Conservation (phyloP, 257 asterid species). For the Plantago ovata region DNA sequence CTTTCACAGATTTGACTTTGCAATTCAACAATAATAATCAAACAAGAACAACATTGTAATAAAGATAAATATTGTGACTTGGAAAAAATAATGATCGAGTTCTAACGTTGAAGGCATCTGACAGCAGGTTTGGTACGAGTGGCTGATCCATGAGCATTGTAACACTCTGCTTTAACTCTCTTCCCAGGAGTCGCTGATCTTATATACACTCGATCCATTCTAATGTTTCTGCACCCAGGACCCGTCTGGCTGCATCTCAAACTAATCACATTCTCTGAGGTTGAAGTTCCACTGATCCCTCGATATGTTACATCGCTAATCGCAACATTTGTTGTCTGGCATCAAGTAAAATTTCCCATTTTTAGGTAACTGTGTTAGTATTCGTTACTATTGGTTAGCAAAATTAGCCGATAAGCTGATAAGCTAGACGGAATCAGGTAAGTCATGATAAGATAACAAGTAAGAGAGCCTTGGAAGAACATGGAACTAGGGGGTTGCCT, state of each 20-base stretch:
- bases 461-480: too few species aligned
- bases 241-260: constrained; percentile 44
- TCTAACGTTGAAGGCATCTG: constrained; percentile 32
- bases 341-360: not conserved
- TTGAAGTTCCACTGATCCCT: constrained; percentile 55
- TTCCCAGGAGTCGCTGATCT: constrained; percentile 29
- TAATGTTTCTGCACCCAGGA: constrained; percentile 36
- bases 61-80: too few species aligned
- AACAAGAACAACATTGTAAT: too few species aligned
- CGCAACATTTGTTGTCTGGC: constrained; percentile 52
- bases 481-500: constrained; percentile 8
- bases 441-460: too few species aligned
- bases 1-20: too few species aligned
- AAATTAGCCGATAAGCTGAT: too few species aligned
- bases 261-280: constrained; percentile 37
- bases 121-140: constrained; percentile 42
- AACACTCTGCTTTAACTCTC: constrained; percentile 36
- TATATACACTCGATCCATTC: constrained; percentile 41
- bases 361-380: too few species aligned
- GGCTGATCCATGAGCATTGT: constrained; percentile 54
- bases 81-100: too few species aligned
- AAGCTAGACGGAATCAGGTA: too few species aligned
- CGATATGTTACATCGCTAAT: constrained; percentile 45
- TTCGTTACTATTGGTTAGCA: too few species aligned
- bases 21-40: too few species aligned